A percentile compares a stretch with the other conserved stretches of the same genome.
Conservation (phyloP, 768 basidiomycete species). For the Daedaleopsis sinensis region DNA sequence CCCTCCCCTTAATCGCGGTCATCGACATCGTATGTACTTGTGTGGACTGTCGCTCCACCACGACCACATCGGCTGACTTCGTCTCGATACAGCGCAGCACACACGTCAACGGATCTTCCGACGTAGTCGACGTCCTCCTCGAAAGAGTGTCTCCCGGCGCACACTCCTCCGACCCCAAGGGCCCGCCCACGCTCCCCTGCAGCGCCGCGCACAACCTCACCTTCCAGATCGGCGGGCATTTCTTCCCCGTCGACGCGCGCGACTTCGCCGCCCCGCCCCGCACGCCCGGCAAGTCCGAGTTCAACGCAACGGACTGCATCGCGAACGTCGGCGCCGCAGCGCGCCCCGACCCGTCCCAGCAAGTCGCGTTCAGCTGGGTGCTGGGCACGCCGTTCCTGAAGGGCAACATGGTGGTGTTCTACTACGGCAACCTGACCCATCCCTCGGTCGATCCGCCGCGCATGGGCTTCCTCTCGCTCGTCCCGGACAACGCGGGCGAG, state of each 20-base stretch:
- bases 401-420: constrained; percentile 70
- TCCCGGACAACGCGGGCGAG: constrained; percentile 56
- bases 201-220: constrained; percentile 60
- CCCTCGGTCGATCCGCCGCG: constrained; percentile 70
- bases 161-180: not conserved
- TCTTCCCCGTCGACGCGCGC: constrained; percentile 77
- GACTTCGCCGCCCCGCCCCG: constrained; percentile 62
- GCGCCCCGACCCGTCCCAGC: constrained; percentile 53
- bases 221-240: constrained; percentile 69
- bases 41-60: too few relatives aligned
- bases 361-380: constrained; percentile 74
- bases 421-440: constrained; percentile 72
- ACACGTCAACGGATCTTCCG: constrained; percentile 70
- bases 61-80: not conserved
- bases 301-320: constrained; percentile 48
- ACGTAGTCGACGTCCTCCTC: constrained; percentile 57
- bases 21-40: too few relatives aligned
- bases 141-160: constrained; percentile 40
- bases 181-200: constrained; percentile 52
- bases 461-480: constrained; percentile 72
- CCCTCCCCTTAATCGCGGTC: too few relatives aligned
- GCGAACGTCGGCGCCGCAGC: constrained; percentile 59
- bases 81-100: constrained; percentile 64
- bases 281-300: too few relatives aligned
- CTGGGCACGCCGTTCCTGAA: constrained; percentile 78